Base-by-base conservation (phyloP, 495 filamentous ascomycete genomes). In the Tuber indicum region DNA sequence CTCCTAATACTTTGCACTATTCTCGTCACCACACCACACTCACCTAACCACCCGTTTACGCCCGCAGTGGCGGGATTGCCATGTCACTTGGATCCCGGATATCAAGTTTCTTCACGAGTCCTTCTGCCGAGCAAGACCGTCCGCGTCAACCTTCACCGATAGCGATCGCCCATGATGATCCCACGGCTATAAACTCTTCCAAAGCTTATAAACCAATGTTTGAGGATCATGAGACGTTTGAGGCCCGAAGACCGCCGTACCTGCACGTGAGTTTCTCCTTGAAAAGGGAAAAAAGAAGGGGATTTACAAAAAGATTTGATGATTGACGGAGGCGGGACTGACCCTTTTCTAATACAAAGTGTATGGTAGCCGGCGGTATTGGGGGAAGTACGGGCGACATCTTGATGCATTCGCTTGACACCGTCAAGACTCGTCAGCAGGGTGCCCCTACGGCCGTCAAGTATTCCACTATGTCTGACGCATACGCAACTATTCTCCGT, bases 321-420 rank as follows among this genome's bases (percentile, higher is more conserved):
- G 14, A 66, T 52, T 19, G 47, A 66, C 14, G 26, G 58, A 36
- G 26, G 58, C 32, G 32, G 58, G 1, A 76, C 78, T 80, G 45
- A 80, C 74, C 39, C 3, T 49, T 42, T 9, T 26, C 14, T 19
- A 39, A 41, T 62, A 26, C 26, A 79, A 52, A 99, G 93, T 92
- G 91, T 82, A 98, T 98, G 95, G 86, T 98, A 76, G 96, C 96
- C 19, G 96, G 96, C 75, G 96, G 94, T 74, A 84, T 93, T 41
- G 96, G 96, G 78, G 96, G 96, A 42, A 93, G 92, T 44, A 94
- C 92, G 71, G 96, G 96, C 73, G 96, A 99, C 85, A 93, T 99
- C 89, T 87, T 99, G 76, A 98, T 99, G 96, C 96, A 99, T 85
- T 98, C 95, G 70, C 89, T 99, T 84, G 96, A 99, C 86, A 99